phyloP scores from a whole-genome alignment of 2,329 filamentous ascomycete species.

The Aspergillus eucalypticola region DNA sequence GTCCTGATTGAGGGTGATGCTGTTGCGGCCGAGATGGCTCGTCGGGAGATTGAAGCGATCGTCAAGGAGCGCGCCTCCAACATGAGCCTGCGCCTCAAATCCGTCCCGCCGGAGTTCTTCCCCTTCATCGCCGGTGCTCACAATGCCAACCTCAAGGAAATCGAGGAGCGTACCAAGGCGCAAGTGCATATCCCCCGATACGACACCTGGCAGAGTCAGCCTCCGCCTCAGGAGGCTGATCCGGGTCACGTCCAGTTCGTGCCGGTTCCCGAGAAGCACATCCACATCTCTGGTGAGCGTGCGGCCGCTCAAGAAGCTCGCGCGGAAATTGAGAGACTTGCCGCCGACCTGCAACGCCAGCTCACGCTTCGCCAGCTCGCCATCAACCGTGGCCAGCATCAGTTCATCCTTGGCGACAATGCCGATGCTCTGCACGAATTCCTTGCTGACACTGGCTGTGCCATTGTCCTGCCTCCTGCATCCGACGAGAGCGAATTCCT shows the following conservation, averaged over 20 bases:
- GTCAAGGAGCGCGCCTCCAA: constrained; percentile 82
- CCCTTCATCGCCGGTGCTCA: constrained; percentile 87
- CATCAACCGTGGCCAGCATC: constrained; percentile 84
- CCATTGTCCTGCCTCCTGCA: constrained; percentile 75
- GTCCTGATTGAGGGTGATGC: constrained; percentile 90
- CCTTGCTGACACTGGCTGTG: constrained; percentile 85
- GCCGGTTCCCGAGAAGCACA: constrained; percentile 73
- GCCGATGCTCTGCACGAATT: constrained; percentile 82
- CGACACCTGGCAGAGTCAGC: constrained; percentile 68
- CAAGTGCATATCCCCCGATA: constrained; percentile 82
- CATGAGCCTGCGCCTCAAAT: constrained; percentile 76
- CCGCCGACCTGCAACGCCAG: constrained; percentile 71
- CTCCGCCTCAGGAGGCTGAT: constrained; percentile 63
- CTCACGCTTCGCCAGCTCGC: constrained; percentile 76
- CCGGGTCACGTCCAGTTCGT: constrained; percentile 70
- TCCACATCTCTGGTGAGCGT: constrained; percentile 84
- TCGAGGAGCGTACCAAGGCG: constrained; percentile 73
- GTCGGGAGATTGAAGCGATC: constrained; percentile 81
- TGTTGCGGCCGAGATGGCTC: constrained; percentile 79
- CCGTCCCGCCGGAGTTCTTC: constrained; percentile 88
- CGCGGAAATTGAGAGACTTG: constrained; percentile 76
- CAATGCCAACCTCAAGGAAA: constrained; percentile 64
- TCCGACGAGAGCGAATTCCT: constrained; percentile 79
- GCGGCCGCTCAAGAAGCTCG: constrained; percentile 76
- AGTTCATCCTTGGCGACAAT: constrained; percentile 88